Conservation (phyloP, 768 basidiomycete species). For the Naganishia vaughanmartiniae region DNA sequence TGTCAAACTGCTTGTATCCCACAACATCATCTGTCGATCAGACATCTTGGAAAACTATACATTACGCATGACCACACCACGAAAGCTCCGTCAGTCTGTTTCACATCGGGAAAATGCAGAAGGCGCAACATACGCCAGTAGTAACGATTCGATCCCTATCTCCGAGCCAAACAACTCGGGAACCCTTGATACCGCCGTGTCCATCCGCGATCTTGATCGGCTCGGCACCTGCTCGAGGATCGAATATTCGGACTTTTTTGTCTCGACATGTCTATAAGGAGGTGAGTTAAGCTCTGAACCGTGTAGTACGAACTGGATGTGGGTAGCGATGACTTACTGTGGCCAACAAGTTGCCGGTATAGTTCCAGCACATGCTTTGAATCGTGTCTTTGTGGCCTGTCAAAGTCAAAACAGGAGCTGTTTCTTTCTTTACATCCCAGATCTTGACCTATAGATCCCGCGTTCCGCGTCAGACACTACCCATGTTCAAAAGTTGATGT, state of each 20-base stretch:
- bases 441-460: conserved; percentile 59
- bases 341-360: conserved; percentile 72
- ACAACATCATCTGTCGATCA: conserved; percentile 82
- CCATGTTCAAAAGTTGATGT: background rate
- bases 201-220: conserved; percentile 79
- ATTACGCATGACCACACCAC: background rate
- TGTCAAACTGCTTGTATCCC: conserved; percentile 76
- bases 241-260: conserved; percentile 86
- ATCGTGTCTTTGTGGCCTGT: conserved; percentile 81
- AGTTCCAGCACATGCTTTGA: conserved; percentile 78
- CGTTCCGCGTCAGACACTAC: background rate
- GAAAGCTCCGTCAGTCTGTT: background rate
- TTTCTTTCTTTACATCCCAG: conserved; percentile 78
- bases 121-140: conserved; percentile 61
- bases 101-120: background rate
- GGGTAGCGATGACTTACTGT: conserved; percentile 55
- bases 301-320: background rate
- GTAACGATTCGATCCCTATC: conserved; percentile 83
- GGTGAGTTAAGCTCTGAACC: background rate
- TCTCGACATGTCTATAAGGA: conserved; percentile 71
- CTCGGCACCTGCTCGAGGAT: conserved; percentile 77
- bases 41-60: conserved; percentile 83
- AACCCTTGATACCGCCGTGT: conserved; percentile 89
- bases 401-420: conserved; percentile 63
- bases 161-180: conserved; percentile 86